Percentiles rank a stretch among this genome's conserved stretches.
phyloP scores from a whole-genome alignment of 345 rosid genomes.

The Gossypium herbaceum region DNA sequence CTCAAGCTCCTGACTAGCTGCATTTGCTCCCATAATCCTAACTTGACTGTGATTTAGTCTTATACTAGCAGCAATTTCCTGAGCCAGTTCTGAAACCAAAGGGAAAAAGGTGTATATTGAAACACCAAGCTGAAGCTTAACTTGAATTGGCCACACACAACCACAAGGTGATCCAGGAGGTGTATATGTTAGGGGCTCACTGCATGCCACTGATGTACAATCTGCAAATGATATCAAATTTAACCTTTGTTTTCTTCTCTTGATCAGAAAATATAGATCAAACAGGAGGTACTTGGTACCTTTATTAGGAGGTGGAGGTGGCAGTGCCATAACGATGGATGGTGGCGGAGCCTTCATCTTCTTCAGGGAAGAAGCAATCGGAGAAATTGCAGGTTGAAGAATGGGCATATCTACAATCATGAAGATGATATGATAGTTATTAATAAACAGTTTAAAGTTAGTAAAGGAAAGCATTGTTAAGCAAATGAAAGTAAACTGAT shows the following conservation, averaged over 20 bases:
- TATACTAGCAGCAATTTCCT: conserved; percentile 46
- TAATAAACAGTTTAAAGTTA: conserved; percentile 6
- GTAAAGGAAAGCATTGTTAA: conserved; percentile 8
- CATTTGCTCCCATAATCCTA: conserved; percentile 64
- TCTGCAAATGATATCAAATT: conserved; percentile 30
- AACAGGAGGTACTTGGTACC: conserved; percentile 25
- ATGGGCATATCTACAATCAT: conserved; percentile 25
- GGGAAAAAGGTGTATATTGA: conserved; percentile 58
- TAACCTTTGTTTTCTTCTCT: background rate
- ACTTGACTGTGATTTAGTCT: conserved; percentile 54
- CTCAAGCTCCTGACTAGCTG: conserved; percentile 52
- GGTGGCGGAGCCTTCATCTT: conserved; percentile 45
- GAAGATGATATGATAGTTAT: conserved; percentile 1
- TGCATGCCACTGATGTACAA: conserved; percentile 48
- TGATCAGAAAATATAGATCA: background rate
- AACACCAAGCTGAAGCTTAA: conserved; percentile 49
- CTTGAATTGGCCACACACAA: conserved; percentile 69
- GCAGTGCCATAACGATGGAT: conserved; percentile 36
- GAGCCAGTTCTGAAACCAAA: conserved; percentile 54
- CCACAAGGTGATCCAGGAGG: conserved; percentile 56
- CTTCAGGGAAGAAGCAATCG: conserved; percentile 30
- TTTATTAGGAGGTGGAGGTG: conserved; percentile 67
- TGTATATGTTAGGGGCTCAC: conserved; percentile 56
- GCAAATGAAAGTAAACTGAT: conserved; percentile 6
- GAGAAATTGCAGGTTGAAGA: conserved; percentile 46